phyloP scores from a whole-genome alignment of 73 alveolate species.

The Paramecium biaurelia region DNA sequence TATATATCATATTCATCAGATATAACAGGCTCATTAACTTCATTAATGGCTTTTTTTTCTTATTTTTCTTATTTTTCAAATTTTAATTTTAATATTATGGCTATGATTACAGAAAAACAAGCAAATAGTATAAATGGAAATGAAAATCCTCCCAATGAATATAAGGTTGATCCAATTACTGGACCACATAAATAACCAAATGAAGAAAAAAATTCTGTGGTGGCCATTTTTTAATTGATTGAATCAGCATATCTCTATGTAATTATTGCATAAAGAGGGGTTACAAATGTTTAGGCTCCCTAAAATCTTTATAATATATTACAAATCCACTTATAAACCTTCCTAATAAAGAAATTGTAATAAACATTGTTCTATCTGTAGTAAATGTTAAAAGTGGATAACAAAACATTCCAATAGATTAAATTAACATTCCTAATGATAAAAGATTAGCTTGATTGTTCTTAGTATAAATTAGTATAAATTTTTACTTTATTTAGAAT shows the following conservation, averaged over 20 bases:
- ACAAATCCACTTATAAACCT: constrained; percentile 23
- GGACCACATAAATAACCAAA: background rate
- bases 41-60: background rate
- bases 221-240: background rate
- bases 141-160: background rate
- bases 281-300: background rate
- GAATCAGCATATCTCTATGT: background rate
- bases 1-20: background rate
- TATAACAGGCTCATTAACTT: background rate
- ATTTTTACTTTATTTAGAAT: background rate
- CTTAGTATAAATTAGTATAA: background rate
- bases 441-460: background rate
- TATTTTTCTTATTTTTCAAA: background rate
- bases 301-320: background rate
- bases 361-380: background rate
- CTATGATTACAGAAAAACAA: background rate
- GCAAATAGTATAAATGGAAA: background rate
- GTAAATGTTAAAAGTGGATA: background rate
- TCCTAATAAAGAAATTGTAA: background rate
- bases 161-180: background rate
- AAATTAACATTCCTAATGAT: background rate
- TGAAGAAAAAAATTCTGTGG: background rate
- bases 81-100: background rate
- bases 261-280: background rate
- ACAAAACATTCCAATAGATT: background rate